These are phyloP conservation scores for Penicillium palitans DNA, from an alignment of 2,329 filamentous ascomycete species.

Conservation along the genomic window DNA sequence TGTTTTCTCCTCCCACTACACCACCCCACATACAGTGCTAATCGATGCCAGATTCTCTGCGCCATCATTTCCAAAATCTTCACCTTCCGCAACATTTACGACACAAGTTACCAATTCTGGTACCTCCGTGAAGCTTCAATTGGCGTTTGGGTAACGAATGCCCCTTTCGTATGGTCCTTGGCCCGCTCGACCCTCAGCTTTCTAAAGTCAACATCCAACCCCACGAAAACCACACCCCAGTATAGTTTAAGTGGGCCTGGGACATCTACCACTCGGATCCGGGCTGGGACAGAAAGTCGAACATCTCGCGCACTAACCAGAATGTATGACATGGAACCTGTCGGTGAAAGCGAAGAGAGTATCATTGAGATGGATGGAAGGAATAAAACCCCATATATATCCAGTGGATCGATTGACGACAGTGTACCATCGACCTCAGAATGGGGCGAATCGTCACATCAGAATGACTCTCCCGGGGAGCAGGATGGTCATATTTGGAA, in stretches of 20 bases:
- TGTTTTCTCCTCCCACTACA: background rate
- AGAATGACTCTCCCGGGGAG: background rate
- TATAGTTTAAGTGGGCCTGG: background rate
- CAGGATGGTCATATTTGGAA: background rate
- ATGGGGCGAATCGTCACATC: background rate
- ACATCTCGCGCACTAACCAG: background rate
- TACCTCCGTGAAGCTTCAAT: background rate
- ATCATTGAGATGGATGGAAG: background rate
- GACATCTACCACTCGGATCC: background rate
- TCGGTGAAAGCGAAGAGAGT: background rate
- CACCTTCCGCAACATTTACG: background rate
- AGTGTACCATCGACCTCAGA: background rate
- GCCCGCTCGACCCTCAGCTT: background rate
- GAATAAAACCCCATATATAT: background rate
- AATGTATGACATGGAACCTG: background rate
- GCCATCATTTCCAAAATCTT: background rate
- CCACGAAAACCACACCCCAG: background rate
- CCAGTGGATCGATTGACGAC: background rate
- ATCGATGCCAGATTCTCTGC: background rate
- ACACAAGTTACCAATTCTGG: background rate
- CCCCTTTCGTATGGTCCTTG: background rate
- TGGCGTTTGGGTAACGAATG: background rate
- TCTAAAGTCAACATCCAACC: background rate
- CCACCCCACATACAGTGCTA: background rate
- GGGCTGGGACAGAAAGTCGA: background rate